Conservation (phyloP, 202 grass and related monocot genomes). For the Hordeum pubiflorum region DNA sequence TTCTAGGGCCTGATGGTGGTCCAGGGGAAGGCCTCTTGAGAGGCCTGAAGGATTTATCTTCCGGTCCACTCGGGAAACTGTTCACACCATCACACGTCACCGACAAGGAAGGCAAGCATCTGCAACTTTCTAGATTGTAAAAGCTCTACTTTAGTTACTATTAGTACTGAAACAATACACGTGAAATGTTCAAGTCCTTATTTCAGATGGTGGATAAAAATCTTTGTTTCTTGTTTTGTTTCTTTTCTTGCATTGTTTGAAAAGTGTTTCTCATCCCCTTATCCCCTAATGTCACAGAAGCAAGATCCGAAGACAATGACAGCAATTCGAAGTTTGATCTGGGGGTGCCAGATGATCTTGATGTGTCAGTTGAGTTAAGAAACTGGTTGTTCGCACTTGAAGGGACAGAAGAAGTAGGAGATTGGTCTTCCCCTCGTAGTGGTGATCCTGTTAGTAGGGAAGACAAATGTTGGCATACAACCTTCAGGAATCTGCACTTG, state of each 20-base stretch:
- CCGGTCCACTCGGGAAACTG: slow-evolving; percentile 84
- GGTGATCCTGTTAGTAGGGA: slow-evolving; percentile 64
- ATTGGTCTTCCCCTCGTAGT: slow-evolving; percentile 37
- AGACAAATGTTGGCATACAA: slow-evolving; percentile 98
- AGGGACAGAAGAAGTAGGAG: slow-evolving; percentile 63
- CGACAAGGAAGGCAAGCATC: slow-evolving; percentile 50
- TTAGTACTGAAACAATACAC: slow-evolving; percentile 6
- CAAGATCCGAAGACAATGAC: slow-evolving; percentile 38
- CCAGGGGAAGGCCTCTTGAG: slow-evolving; percentile 87
- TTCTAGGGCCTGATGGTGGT: slow-evolving; percentile 84
- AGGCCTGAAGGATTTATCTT: slow-evolving; percentile 87
- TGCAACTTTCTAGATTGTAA: slow-evolving; percentile 8
- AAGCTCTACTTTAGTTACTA: slow-evolving; percentile 14
- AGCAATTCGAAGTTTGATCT: slow-evolving; percentile 57
- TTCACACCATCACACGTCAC: slow-evolving; percentile 67
- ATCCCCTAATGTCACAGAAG: slow-evolving; percentile 35
- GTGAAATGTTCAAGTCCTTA: slow-evolving; percentile 1
- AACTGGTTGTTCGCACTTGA: slow-evolving; percentile 98
- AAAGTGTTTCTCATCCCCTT: neutral
- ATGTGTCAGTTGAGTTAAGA: slow-evolving; percentile 68
- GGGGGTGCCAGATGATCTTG: slow-evolving; percentile 90
- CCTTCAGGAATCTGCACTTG: slow-evolving; percentile 80
- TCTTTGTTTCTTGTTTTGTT: slow-evolving; percentile 3
- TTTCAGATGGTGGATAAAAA: neutral
- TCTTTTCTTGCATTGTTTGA: slow-evolving; percentile 6